phyloP scores from a whole-genome alignment of 164 flowering plant species.

The Berberis thunbergii region DNA sequence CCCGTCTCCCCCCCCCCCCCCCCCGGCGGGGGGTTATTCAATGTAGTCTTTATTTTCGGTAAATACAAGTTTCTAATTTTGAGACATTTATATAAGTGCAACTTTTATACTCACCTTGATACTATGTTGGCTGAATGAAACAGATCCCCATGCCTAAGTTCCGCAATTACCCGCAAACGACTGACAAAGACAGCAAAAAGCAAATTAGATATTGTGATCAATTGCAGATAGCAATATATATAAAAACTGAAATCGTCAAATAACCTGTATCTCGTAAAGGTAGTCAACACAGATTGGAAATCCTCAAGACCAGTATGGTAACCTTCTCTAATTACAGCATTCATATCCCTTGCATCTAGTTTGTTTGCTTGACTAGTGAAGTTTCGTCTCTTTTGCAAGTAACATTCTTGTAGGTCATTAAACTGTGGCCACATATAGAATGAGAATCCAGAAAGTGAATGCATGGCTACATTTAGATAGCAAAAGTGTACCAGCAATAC shows the following conservation, averaged over 20 bases:
- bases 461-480: neutral
- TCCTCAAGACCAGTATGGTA: slow-evolving; percentile 74
- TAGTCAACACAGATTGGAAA: slow-evolving; percentile 78
- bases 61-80: neutral
- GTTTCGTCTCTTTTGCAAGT: slow-evolving; percentile 79
- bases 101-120: slow-evolving; percentile 56
- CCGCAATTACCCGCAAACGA: slow-evolving; percentile 90
- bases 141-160: slow-evolving; percentile 81
- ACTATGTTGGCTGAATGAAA: slow-evolving; percentile 91
- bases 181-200: slow-evolving; percentile 30
- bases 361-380: slow-evolving; percentile 30
- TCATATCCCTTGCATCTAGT: slow-evolving; percentile 36
- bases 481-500: too few relatives aligned
- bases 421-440: slow-evolving; percentile 40
- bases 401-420: slow-evolving; percentile 87
- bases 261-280: slow-evolving; percentile 88
- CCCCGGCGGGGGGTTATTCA: too few relatives aligned
- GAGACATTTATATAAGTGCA: neutral
- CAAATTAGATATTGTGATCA: neutral
- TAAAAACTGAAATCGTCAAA: neutral
- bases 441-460: neutral
- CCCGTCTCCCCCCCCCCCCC: too few relatives aligned
- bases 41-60: too few relatives aligned
- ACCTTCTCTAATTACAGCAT: slow-evolving; percentile 47
- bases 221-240: neutral